These are phyloP conservation scores for Annona cherimola DNA, from an alignment of 164 flowering plant species.

Conservation along the genomic window DNA sequence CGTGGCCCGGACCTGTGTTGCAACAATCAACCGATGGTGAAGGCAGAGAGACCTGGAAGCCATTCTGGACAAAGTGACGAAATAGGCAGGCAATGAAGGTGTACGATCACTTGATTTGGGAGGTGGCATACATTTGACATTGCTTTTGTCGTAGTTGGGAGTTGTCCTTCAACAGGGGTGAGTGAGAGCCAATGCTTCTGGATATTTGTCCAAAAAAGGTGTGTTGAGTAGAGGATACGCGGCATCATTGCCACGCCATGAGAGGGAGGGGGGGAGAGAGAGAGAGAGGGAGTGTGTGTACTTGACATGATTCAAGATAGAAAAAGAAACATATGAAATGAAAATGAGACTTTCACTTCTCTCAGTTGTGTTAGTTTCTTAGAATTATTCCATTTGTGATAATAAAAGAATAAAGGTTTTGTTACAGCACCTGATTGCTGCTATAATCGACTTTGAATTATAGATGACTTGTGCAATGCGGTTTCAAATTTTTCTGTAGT, in stretches of 20 bases:
- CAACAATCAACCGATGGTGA: not conserved
- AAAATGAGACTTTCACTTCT: not conserved
- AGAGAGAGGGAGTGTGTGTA: not conserved
- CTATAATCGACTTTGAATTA: not conserved
- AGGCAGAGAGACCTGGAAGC: not conserved
- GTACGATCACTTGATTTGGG: not conserved
- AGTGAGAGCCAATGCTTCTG: not conserved
- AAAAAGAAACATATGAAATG: not conserved
- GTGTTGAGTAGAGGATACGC: not conserved
- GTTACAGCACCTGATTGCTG: not conserved
- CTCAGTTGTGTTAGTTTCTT: not conserved
- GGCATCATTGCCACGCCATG: not conserved
- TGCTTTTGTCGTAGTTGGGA: constrained; percentile 3
- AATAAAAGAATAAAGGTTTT: constrained; percentile 1
- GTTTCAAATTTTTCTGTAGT: no score
- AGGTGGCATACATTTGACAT: constrained; percentile 1
- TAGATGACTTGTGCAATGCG: no score
- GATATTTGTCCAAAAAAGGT: not conserved
- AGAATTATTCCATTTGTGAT: constrained; percentile 2
- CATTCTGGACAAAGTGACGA: not conserved
- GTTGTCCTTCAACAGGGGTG: not conserved
- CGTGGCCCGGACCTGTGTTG: not conserved
- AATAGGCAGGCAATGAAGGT: no score
- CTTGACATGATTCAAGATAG: not conserved
- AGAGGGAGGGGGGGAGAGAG: not conserved